These are phyloP conservation scores for Lecanoromycetidae sp. DNA, from an alignment of 2,329 filamentous ascomycete species.

Conservation along the genomic window DNA sequence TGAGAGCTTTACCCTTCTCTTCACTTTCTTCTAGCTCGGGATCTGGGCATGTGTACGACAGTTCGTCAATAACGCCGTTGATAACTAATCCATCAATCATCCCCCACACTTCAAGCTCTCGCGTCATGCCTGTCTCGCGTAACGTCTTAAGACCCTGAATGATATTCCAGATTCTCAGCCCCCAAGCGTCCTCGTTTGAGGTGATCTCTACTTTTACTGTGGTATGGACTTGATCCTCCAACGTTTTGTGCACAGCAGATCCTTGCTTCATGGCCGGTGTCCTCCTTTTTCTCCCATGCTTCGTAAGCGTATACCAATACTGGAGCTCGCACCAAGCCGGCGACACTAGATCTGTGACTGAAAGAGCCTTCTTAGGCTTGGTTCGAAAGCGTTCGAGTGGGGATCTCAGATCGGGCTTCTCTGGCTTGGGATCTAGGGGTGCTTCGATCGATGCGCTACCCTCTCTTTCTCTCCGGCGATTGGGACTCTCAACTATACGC, in stretches of 20 bases:
- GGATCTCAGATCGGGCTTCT: conserved; percentile 36
- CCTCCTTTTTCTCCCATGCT: conserved; percentile 59
- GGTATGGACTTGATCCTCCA: conserved; percentile 76
- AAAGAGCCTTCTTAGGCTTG: conserved; percentile 64
- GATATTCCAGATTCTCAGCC: conserved; percentile 76
- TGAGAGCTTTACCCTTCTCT: conserved; percentile 27
- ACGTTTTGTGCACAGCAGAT: conserved; percentile 61
- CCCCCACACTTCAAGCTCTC: conserved; percentile 78
- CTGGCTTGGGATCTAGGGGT: conserved; percentile 16
- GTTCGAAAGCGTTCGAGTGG: conserved; percentile 70
- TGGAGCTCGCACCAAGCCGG: conserved; percentile 95
- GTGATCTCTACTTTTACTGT: conserved; percentile 59
- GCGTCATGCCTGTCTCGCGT: conserved; percentile 56
- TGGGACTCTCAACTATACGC: conserved; percentile 45
- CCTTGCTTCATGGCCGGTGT: conserved; percentile 80
- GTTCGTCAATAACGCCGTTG: conserved; percentile 78
- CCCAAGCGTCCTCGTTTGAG: conserved; percentile 71
- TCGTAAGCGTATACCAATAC: conserved; percentile 75
- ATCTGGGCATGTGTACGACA: conserved; percentile 68
- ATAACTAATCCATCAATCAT: conserved; percentile 68
- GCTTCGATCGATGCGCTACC: conserved; percentile 16
- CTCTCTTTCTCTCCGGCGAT: conserved; percentile 10
- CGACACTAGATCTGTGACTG: conserved; percentile 76
- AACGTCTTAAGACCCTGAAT: conserved; percentile 71
- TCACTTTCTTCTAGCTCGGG: conserved; percentile 53